A percentile compares a stretch with the other conserved stretches of the same genome.
Evolutionary conservation across 2,329 filamentous ascomycete genomes (phyloP).

Genomic region (Lasiodiplodia gonubiensis): DNA sequence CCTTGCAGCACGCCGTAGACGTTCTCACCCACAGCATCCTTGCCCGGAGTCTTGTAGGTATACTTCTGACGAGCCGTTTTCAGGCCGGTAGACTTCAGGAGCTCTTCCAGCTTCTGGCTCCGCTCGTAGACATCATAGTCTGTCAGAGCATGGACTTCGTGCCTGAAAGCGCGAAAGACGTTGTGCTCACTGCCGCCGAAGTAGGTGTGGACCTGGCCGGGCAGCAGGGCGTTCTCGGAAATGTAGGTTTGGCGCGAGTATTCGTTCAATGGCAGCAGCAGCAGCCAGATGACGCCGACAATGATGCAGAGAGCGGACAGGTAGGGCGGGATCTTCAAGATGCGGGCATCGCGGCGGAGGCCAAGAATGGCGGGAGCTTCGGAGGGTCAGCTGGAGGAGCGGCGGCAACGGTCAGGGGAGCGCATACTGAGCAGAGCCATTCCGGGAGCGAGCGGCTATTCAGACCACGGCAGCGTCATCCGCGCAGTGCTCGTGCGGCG

Average conservation of each 20-base stretch:
- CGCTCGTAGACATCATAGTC: slow-evolving; percentile 47
- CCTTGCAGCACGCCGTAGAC: slow-evolving; percentile 92
- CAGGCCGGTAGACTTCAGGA: slow-evolving; percentile 78
- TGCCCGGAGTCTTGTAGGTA: slow-evolving; percentile 79
- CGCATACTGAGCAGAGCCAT: slow-evolving; percentile 47
- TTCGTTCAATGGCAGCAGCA: slow-evolving; percentile 85
- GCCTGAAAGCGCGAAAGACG: slow-evolving; percentile 86
- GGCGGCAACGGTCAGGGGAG: slow-evolving; percentile 28
- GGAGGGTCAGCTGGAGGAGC: slow-evolving; percentile 32
- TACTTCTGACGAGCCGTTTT: slow-evolving; percentile 91
- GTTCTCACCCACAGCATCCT: slow-evolving; percentile 80
- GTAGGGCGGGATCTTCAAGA: slow-evolving; percentile 85
- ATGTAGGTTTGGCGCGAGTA: slow-evolving; percentile 95
- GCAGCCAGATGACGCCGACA: slow-evolving; percentile 86
- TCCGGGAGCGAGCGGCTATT: slow-evolving; percentile 15
- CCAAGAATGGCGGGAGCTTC: slow-evolving; percentile 63
- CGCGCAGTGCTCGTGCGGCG: background rate
- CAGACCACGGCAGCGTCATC: slow-evolving; percentile 3
- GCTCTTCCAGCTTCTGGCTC: slow-evolving; percentile 74
- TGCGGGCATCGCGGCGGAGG: slow-evolving; percentile 78
- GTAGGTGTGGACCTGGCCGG: slow-evolving; percentile 96
- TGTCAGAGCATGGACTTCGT: slow-evolving; percentile 74
- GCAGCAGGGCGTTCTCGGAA: slow-evolving; percentile 93
- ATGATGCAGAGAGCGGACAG: slow-evolving; percentile 83
- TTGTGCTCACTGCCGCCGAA: slow-evolving; percentile 97